Conservation (phyloP, 129 eudicot genomes). For the Chrysanthemum seticuspe region DNA sequence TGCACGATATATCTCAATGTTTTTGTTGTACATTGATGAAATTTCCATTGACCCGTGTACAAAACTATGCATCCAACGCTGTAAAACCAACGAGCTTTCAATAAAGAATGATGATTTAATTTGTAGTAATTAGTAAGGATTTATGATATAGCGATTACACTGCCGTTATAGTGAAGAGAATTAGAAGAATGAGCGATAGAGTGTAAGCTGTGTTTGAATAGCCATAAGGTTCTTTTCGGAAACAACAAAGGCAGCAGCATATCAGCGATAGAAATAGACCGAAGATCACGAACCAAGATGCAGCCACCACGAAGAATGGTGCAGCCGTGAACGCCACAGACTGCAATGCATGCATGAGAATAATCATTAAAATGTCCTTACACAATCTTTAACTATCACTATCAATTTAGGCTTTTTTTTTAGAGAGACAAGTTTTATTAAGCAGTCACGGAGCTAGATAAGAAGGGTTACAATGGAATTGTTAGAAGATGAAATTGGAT, state of each 20-base stretch:
- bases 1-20: constrained; percentile 59
- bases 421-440: neutral
- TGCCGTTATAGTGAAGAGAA: constrained; percentile 74
- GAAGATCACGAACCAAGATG: constrained; percentile 69
- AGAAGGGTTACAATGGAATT: no score
- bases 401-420: neutral
- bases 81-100: constrained; percentile 16
- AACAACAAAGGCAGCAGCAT: constrained; percentile 63
- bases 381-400: neutral
- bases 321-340: constrained; percentile 89
- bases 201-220: constrained; percentile 80
- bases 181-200: constrained; percentile 73
- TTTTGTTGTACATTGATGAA: constrained; percentile 54
- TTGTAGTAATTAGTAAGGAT: neutral
- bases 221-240: constrained; percentile 75
- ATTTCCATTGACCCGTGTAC: constrained; percentile 85
- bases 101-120: neutral
- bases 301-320: constrained; percentile 64
- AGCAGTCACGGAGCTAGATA: no score
- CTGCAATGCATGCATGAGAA: constrained; percentile 41
- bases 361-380: neutral
- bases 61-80: constrained; percentile 83
- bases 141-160: constrained; percentile 43
- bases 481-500: no score
- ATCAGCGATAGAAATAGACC: constrained; percentile 62